These are phyloP conservation scores for Solanum peruvianum DNA, from an alignment of 257 asterid genomes.

Conservation along the genomic window DNA sequence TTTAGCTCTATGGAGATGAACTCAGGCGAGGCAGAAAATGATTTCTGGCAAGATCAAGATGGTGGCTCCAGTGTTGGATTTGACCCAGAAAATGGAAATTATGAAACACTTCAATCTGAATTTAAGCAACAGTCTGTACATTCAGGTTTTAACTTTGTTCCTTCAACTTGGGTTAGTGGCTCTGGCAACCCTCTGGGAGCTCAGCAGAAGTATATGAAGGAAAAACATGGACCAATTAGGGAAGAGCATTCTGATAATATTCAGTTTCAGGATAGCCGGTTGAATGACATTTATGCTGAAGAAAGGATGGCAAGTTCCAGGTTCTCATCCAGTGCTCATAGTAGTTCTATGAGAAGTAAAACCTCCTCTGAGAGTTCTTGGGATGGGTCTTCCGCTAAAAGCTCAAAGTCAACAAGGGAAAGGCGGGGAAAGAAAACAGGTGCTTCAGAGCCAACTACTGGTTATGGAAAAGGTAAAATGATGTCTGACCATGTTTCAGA, in stretches of 20 bases:
- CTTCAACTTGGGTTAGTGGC: conserved; percentile 44
- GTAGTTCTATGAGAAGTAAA: conserved; percentile 34
- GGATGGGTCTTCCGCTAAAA: conserved; percentile 31
- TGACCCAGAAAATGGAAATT: conserved; percentile 43
- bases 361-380: conserved; percentile 41
- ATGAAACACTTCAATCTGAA: conserved; percentile 29
- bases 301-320: conserved; percentile 35
- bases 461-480: conserved; percentile 51
- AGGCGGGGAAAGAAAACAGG: conserved; percentile 30
- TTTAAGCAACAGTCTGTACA: conserved; percentile 29
- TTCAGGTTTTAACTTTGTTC: conserved; percentile 46
- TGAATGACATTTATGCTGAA: conserved; percentile 45
- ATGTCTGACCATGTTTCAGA: conserved; percentile 32
- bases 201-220: conserved; percentile 49
- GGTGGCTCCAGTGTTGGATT: conserved; percentile 30
- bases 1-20: conserved; percentile 42
- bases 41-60: conserved; percentile 54
- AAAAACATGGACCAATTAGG: conserved; percentile 36
- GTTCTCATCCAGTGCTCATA: conserved; percentile 31
- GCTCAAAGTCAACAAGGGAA: conserved; percentile 23
- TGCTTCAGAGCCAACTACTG: conserved; percentile 16
- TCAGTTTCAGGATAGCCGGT: conserved; percentile 43
- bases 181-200: conserved; percentile 27
- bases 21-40: conserved; percentile 44
- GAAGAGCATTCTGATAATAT: conserved; percentile 36